Base-by-base conservation (phyloP, 2,329 filamentous ascomycete species). In the Fusarium tricinctum region DNA sequence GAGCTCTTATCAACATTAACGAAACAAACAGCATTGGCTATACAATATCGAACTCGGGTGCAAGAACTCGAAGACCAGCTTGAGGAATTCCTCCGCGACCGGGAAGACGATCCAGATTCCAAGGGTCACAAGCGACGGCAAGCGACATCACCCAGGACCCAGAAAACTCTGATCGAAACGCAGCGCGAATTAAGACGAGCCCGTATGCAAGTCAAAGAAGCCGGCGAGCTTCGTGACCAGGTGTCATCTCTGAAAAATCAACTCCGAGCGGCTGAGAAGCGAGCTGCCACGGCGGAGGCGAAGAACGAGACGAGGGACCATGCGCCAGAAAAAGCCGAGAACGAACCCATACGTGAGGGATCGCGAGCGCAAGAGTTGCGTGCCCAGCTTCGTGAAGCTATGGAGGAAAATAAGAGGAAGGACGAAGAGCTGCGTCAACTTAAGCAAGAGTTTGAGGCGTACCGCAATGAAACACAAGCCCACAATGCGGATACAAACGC, bases 1-100 rank as follows among this genome's bases (percentile, higher is more conserved):
- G 81, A 82, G 40, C 72, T 88, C 45, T 77, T 85, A 26, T 82
- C 83, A 53, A 86, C 89, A 52, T 80, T 90, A 33, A 81, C 82
- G 14, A 83, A 85, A 57, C 87, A 90, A 74, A 89, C 86, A 3
- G 82, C 84, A 3, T 78, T 89, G 14, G 85, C 85, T 15, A 77
- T 83, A 1, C 84, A 89, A 66, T 90, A 90, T 76, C 84, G 85
- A 64, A 81, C 82, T 28, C 86, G 86, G 54, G 86, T 90, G 10
- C 84, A 87, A 62, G 86, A 89, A 64, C 80, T 91, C 54, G 86
- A 89, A 59, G 77, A 78, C 5, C 77, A 84, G 68, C 78, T 85
- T 17, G 84, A 81, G 59, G 81, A 82, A 3, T 69, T 79, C 20
- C 71, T 78, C 59, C 75, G 69, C 38, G 80, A 78, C 10, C 77